Evolutionary conservation across 2,329 filamentous ascomycete genomes (phyloP), one percentile per base, ranked within the genome.

Genomic region (Parastagonospora nodorum): DNA sequence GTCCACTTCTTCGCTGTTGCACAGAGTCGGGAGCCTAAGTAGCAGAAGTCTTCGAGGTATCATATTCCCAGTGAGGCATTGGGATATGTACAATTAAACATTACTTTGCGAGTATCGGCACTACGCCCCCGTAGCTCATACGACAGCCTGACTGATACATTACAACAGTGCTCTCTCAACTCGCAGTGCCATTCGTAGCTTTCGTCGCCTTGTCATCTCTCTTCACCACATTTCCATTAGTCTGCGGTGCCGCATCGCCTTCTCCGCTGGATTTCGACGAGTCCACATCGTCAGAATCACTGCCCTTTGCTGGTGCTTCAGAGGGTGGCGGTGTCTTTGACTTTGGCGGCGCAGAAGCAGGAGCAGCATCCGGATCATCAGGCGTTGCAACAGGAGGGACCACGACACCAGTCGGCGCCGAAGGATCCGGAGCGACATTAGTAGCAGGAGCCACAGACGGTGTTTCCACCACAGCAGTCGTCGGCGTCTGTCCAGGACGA

Each of bases 351-450:
- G 57, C 56, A 33, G 57, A 52, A 24, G 59, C 59, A n/a, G 59
- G 59, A 42, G 53, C 52, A 9, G 51, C 52, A 48, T 60, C 57
- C 3, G 57, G 54, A 41, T 62, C 59, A 35, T 48, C 43, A n/a
- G 53, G 45, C 14, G 50, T 52, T 35, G 52, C 43, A 19, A 49
- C 39, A 24, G 57, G 42, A 1, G 57, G 49, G 6, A 52, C 49
- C n/a, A 47, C 40, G 7, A 48, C 36, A 8, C 54, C 57, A 2
- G 41, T 45, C 2, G 57, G 53, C 19, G 48, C 50, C n/a, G 57
- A 50, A 10, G 52, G 29, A n/a, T 58, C 56, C 5, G 41, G 42
- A 24, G 19, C 5, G 28, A 40, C 39, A 24, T 31, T 24, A 27
- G 45, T 32, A 27, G 30, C 41, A 45, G 50, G 40, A 33, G 41